Base-by-base conservation (phyloP, 78 protist species). In the Polysphondylium violaceum region DNA sequence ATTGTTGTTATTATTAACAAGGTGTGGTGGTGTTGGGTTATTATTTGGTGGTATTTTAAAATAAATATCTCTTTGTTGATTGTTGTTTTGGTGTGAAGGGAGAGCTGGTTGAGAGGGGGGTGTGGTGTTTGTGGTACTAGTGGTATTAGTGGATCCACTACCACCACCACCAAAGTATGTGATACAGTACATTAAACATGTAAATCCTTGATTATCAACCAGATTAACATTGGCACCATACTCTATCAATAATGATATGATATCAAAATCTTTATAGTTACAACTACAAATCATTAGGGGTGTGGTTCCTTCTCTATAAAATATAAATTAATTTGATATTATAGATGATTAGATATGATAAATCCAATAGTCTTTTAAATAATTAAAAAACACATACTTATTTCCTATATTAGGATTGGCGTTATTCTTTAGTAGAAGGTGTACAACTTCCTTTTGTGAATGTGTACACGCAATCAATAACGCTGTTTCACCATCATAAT, bases 381-480 rank as follows among this genome's bases (percentile, higher is more conserved):
- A 38, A 38, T 67, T n/a, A n/a, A n/a, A 5, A 44, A 38, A 71
- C 4, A 38, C 59, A 38, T 71, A 71, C 76, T 23, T 50, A 41
- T 81, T 81, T 44, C 44, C 51, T 11, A 81, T 69, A n/a, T 69
- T 81, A 12, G 72, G 72, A 58, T 81, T 50, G 6, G 90, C 68
- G 36, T 56, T 56, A 0, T 55, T 40, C 2, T 3, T 19, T 31
- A 81, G 43, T 17, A 81, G 31, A 0, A 21, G 33, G 14, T 36
- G n/a, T 3, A 58, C 78, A 53, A 81, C 23, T 44, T 43, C 55
- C 14, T 21, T 12, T 23, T 69, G 35, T 12, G 78, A 69, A 43
- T 58, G 67, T 31, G 19, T 31, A 58, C 81, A 81, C 17, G 90
- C 76, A 58, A 81, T 81, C 7, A 53, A 47, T 3, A 81, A 25